A percentile compares a stretch with the other conserved stretches of the same genome.
Conservation (phyloP, 2,329 filamentous ascomycete genomes). For the Hymenoscyphus scutula region DNA sequence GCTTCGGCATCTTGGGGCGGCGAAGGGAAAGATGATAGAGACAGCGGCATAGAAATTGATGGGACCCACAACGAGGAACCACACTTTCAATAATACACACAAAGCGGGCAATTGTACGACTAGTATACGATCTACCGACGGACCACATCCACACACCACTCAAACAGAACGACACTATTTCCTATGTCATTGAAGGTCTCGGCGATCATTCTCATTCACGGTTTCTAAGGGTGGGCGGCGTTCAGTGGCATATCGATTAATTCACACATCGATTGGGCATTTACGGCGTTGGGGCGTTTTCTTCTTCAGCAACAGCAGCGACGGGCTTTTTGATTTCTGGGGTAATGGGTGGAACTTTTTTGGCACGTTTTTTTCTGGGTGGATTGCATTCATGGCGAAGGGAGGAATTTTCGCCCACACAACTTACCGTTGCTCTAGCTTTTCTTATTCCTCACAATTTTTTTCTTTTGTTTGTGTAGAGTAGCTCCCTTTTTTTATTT, state of each 20-base stretch:
- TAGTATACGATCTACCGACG: constrained; percentile 11
- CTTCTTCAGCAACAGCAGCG: background rate
- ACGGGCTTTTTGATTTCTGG: constrained; percentile 2
- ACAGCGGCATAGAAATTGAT: constrained; percentile 33
- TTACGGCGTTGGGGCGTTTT: background rate
- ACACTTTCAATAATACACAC: constrained; percentile 7
- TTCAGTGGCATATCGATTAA: constrained; percentile 1
- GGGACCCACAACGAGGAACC: constrained; percentile 16
- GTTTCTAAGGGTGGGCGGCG: background rate
- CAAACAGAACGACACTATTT: constrained; percentile 24
- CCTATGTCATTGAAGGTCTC: constrained; percentile 17
- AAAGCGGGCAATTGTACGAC: constrained; percentile 14
- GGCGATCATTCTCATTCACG: constrained; percentile 5
- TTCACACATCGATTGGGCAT: constrained; percentile 2
- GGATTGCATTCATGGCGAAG: background rate
- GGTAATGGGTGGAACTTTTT: background rate
- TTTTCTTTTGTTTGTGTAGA: background rate
- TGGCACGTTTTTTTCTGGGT: background rate
- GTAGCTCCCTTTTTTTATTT: background rate
- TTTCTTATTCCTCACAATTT: background rate
- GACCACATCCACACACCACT: constrained; percentile 23
- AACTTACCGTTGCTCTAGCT: background rate
- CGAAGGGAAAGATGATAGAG: constrained; percentile 30
- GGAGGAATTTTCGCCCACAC: background rate
- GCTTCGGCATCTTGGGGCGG: constrained; percentile 27